Evolutionary conservation across 768 basidiomycete genomes (phyloP), one percentile per base, ranked within the genome.

Genomic region (Trametes coccinea): DNA sequence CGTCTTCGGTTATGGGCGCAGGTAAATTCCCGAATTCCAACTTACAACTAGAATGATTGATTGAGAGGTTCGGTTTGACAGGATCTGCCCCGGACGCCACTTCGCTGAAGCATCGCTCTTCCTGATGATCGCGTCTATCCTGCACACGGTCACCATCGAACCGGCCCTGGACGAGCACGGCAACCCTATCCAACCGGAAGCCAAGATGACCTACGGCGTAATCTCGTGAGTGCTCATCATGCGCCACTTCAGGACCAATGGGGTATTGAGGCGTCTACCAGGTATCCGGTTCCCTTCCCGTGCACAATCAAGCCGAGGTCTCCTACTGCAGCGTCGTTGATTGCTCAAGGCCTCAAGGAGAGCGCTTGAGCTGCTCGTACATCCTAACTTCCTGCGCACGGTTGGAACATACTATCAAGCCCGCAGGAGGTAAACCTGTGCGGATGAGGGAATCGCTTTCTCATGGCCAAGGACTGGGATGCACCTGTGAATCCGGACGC

Each of bases 1-100:
- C 50, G 60, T 58, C 10, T 65, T 65, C 27, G 64, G 64, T 8
- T 65, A 56, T 45, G 64, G 64, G 13, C 53, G 64, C 22, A 61
- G 64, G 64, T 65, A n/a, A n/a, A n/a, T n/a, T n/a, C n/a, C n/a
- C n/a, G n/a, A n/a, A n/a, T n/a, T n/a, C n/a, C n/a, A n/a, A n/a
- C n/a, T n/a, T n/a, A n/a, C n/a, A n/a, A n/a, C n/a, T n/a, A n/a
- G n/a, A n/a, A n/a, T n/a, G n/a, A 37, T 37, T 37, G 6, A 34
- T 22, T 7, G 41, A 14, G 22, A 22, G 11, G 29, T 30, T n/a
- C 37, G 22, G 33, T 11, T 13, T 30, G 27, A 10, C 8, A 55
- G 55, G 46, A 43, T 56, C 22, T 65, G 60, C 30, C 60, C 64
- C 4, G 63, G 63, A 40, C 41, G 50, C n/a, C 56, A 62, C 39